Percentiles rank a stretch among this genome's conserved stretches.
These are phyloP conservation scores for Polyporus arcularius DNA, from an alignment of 768 basidiomycete species.

Conservation along the genomic window DNA sequence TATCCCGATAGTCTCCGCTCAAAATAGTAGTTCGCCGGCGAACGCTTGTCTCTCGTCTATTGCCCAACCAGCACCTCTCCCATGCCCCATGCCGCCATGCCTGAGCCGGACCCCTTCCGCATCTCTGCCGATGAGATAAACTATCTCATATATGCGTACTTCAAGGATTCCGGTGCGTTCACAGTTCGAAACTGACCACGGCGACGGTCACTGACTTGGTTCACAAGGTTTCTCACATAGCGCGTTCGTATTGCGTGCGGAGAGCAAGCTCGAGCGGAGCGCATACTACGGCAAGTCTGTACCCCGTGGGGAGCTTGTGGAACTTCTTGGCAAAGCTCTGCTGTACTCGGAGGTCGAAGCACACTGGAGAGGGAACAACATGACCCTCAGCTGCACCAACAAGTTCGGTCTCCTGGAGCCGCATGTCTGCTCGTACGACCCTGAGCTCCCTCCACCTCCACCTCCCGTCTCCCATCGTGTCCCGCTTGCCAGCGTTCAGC, in stretches of 20 bases:
- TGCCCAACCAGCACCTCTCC: not conserved
- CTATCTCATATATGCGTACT: slow-evolving; percentile 81
- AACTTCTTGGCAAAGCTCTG: slow-evolving; percentile 77
- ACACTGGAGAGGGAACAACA: slow-evolving; percentile 69
- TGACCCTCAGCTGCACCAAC: slow-evolving; percentile 66
- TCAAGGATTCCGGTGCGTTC: slow-evolving; percentile 72
- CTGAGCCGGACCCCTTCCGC: slow-evolving; percentile 49
- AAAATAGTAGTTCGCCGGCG: not conserved
- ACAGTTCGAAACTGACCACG: not conserved
- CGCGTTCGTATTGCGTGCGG: slow-evolving; percentile 78
- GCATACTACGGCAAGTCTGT: slow-evolving; percentile 72
- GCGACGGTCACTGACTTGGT: not conserved
- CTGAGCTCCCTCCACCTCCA: slow-evolving; percentile 10
- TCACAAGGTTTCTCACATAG: slow-evolving; percentile 74
- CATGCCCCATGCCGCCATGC: slow-evolving; percentile 13
- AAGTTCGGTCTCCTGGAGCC: slow-evolving; percentile 74
- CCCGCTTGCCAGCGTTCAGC: slow-evolving; percentile 1
- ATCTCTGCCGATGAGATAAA: slow-evolving; percentile 85
- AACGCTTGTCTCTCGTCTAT: not conserved
- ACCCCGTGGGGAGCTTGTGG: slow-evolving; percentile 78
- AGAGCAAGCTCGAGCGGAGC: slow-evolving; percentile 70
- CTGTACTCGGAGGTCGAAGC: slow-evolving; percentile 83
- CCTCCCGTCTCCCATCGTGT: not conserved
- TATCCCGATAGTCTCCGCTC: not conserved
- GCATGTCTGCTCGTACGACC: slow-evolving; percentile 67